Evolutionary conservation across 2,329 filamentous ascomycete species (phyloP), one percentile per base, ranked within the genome.

Genomic region (Tolypocladium nubicola): DNA sequence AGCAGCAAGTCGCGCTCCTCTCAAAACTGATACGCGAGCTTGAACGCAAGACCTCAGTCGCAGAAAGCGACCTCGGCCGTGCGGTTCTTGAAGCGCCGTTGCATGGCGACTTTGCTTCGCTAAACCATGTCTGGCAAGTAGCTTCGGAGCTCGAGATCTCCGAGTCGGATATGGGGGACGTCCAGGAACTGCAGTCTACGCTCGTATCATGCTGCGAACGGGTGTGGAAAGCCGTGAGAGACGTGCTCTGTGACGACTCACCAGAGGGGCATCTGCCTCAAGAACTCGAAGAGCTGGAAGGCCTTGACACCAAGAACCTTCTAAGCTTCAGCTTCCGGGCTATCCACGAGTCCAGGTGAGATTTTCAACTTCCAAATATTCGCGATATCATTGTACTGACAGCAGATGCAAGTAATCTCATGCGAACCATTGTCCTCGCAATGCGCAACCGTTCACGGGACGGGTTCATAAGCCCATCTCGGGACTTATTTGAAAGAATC

Each of bases 271-370:
- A 94, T 69, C 76, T 90, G 4, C 87, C 86, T 0, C 85, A 92
- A 55, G 89, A 93, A 33, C 70, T 90, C n/a, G 83, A 88, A 56
- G 86, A 88, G 39, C 75, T 83, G 19, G 80, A 87, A 5, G 88
- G 86, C 1, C 78, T 90, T 2, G 86, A 88, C 55, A 91, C 90
- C 0, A 97, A 97, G 67, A 90, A 95, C 64, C 80, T 96, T 21
- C 73, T 99, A 52, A 97, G 93, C 62, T 99, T 94, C 70, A 96
- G 91, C 61, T 99, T 96, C 81, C 84, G 94, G 64, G 90, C 91
- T 7, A 79, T 97, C n/a, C 93, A 96, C 61, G 94, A 99, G 73
- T 90, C 92, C 30, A 96, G 90, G 88, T 90, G 75, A 60, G 73
- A 43, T n/a, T 30, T 23, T 26, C n/a, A 4, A 3, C 19, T 13